Evolutionary conservation across 257 asterid genomes (phyloP).

Genomic region (Fraxinus quadrangulata): DNA sequence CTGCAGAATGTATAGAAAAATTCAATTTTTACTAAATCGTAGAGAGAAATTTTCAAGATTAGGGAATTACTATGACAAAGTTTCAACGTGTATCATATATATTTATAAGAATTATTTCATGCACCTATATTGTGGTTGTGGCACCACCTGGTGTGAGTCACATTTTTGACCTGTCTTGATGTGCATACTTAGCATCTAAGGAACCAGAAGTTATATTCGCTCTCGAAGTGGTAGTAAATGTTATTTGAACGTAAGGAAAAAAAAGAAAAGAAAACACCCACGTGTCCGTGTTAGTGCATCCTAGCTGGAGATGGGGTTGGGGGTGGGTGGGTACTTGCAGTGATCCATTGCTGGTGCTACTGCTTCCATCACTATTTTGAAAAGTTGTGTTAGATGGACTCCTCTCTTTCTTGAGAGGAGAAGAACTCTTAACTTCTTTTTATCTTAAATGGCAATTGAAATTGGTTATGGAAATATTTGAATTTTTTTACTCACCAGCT

Average conservation of each 20-base stretch:
- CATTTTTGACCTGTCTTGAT: too few relatives aligned
- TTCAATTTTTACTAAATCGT: not conserved
- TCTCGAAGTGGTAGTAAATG: not conserved
- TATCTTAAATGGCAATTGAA: not conserved
- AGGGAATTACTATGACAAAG: not conserved
- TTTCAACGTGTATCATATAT: not conserved
- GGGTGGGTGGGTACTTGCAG: too few relatives aligned
- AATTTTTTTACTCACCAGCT: not conserved
- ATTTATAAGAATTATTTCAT: not conserved
- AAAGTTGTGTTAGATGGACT: not conserved
- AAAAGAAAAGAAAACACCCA: not conserved
- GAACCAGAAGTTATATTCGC: not conserved
- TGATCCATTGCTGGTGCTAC: too few relatives aligned
- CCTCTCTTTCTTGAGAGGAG: not conserved
- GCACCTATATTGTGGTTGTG: not conserved
- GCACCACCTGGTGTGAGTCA: not conserved
- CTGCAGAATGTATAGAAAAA: not conserved
- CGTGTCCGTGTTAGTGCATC: too few relatives aligned
- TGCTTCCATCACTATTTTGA: not conserved
- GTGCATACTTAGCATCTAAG: not conserved
- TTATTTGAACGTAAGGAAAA: not conserved
- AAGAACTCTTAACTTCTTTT: not conserved
- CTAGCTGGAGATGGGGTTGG: too few relatives aligned
- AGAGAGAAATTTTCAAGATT: not conserved
- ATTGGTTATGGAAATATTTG: not conserved